phyloP scores from a whole-genome alignment of 495 filamentous ascomycete species.

The Penicillium mononematosum region DNA sequence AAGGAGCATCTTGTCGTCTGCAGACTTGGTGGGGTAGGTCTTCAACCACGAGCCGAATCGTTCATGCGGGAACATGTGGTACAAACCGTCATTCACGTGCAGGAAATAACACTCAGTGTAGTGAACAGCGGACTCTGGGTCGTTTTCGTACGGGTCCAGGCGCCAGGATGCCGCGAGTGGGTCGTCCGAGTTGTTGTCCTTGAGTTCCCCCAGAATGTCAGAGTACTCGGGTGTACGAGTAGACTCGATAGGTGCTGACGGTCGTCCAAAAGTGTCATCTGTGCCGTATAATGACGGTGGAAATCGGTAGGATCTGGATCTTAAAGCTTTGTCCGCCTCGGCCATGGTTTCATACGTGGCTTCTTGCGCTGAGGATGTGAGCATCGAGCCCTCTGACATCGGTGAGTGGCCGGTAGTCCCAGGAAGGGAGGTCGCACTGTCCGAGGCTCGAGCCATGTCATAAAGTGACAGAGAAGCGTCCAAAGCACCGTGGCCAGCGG shows the following conservation, averaged over 20 bases:
- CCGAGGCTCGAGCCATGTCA: slow-evolving; percentile 35
- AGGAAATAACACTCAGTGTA: slow-evolving; percentile 57
- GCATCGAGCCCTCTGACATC: slow-evolving; percentile 33
- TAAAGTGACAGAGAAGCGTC: slow-evolving; percentile 37
- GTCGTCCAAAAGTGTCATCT: slow-evolving; percentile 20
- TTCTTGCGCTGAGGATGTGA: slow-evolving; percentile 33
- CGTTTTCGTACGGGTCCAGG: slow-evolving; percentile 59
- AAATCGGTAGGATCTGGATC: slow-evolving; percentile 20
- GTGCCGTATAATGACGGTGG: slow-evolving; percentile 17
- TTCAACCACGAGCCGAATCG: slow-evolving; percentile 54
- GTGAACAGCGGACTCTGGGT: slow-evolving; percentile 48
- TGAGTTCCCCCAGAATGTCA: slow-evolving; percentile 37
- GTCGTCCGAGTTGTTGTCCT: slow-evolving; percentile 37
- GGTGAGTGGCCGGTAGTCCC: slow-evolving; percentile 40
- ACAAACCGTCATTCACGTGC: slow-evolving; percentile 51
- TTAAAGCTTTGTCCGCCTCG: slow-evolving; percentile 31
- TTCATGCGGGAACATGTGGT: slow-evolving; percentile 57
- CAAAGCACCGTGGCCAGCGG: slow-evolving; percentile 22
- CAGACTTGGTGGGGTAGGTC: slow-evolving; percentile 51
- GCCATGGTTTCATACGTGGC: slow-evolving; percentile 25
- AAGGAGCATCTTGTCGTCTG: slow-evolving; percentile 67
- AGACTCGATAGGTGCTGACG: slow-evolving; percentile 14
- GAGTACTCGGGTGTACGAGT: slow-evolving; percentile 30
- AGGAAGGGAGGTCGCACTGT: slow-evolving; percentile 38
- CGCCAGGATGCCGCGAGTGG: slow-evolving; percentile 58